A percentile compares a stretch with the other conserved stretches of the same genome.
Evolutionary conservation across 1,139 yeast genomes (phyloP).

Genomic region (Protomyces gravidus): DNA sequence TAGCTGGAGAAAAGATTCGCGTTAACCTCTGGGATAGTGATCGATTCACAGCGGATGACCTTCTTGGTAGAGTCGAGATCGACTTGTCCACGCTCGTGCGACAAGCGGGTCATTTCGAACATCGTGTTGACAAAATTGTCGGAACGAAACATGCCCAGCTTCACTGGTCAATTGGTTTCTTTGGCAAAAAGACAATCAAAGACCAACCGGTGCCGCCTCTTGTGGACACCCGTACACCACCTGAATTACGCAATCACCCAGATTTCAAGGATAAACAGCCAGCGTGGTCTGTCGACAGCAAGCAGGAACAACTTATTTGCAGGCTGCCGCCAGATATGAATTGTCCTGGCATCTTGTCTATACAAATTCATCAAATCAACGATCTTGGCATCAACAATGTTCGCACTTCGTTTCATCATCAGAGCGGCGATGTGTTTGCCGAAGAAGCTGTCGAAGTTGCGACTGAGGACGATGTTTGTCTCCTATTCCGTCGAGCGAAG

Average conservation of each 20-base stretch:
- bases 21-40: slow-evolving; percentile 31
- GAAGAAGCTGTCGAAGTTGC: slow-evolving; percentile 24
- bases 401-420: neutral
- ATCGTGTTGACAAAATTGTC: slow-evolving; percentile 23
- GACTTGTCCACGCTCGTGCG: slow-evolving; percentile 21
- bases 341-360: slow-evolving; percentile 26
- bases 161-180: slow-evolving; percentile 27
- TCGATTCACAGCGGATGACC: slow-evolving; percentile 28
- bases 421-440: slow-evolving; percentile 12
- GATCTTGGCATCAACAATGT: slow-evolving; percentile 19
- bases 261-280: slow-evolving; percentile 19
- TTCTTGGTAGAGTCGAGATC: slow-evolving; percentile 28
- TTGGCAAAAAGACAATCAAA: slow-evolving; percentile 9
- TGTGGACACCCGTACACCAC: slow-evolving; percentile 18
- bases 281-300: slow-evolving; percentile 17
- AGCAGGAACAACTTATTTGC: slow-evolving; percentile 22
- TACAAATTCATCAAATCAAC: slow-evolving; percentile 28
- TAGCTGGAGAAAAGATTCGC: slow-evolving; percentile 28
- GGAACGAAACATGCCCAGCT: slow-evolving; percentile 18
- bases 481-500: no score
- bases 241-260: slow-evolving; percentile 20
- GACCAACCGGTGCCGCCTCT: slow-evolving; percentile 15
- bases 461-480: slow-evolving; percentile 15
- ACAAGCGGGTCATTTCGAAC: slow-evolving; percentile 18
- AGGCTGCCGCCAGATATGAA: slow-evolving; percentile 22